phyloP scores from a whole-genome alignment of 1,284 basidiomycete genomes.

The Jaminaea rosea region DNA sequence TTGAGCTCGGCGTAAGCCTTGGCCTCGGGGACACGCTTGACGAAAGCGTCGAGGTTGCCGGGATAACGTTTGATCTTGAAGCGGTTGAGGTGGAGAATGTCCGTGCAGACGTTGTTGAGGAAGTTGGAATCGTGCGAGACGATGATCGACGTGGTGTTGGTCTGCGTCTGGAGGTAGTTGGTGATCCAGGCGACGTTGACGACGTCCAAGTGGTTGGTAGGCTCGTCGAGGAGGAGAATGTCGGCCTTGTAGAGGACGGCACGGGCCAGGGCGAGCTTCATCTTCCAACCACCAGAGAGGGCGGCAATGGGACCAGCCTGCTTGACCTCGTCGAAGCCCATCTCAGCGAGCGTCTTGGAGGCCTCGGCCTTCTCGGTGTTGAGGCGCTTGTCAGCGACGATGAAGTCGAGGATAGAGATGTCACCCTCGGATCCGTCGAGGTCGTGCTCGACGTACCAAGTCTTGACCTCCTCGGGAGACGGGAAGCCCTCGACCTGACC shows the following conservation, averaged over 20 bases:
- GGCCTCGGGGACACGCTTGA: slow-evolving; percentile 47
- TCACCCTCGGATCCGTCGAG: slow-evolving; percentile 46
- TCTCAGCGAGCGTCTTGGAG: slow-evolving; percentile 36
- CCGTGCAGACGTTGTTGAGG: slow-evolving; percentile 46
- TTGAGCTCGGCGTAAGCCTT: slow-evolving; percentile 45
- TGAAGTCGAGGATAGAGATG: slow-evolving; percentile 45
- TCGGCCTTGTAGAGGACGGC: slow-evolving; percentile 48
- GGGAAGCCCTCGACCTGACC: slow-evolving; percentile 48
- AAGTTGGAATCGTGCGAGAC: slow-evolving; percentile 47
- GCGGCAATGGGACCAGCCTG: slow-evolving; percentile 44
- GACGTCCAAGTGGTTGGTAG: slow-evolving; percentile 48
- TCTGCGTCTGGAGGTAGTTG: slow-evolving; percentile 40
- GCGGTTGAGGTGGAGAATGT: slow-evolving; percentile 47
- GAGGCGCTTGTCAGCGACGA: slow-evolving; percentile 42
- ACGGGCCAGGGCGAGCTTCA: slow-evolving; percentile 47
- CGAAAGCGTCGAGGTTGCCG: slow-evolving; percentile 45
- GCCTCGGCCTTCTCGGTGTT: slow-evolving; percentile 36
- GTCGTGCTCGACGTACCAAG: slow-evolving; percentile 49
- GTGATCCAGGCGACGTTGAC: slow-evolving; percentile 48
- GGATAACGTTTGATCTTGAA: slow-evolving; percentile 48
- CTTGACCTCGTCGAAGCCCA: slow-evolving; percentile 45
- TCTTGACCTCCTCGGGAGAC: slow-evolving; percentile 45
- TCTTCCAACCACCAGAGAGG: slow-evolving; percentile 48
- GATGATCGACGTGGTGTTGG: slow-evolving; percentile 44
- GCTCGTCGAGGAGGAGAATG: slow-evolving; percentile 47